A percentile compares a stretch with the other conserved stretches of the same genome.
Evolutionary conservation across 768 basidiomycete species (phyloP).

Genomic region (Guyanaporus albipodus): DNA sequence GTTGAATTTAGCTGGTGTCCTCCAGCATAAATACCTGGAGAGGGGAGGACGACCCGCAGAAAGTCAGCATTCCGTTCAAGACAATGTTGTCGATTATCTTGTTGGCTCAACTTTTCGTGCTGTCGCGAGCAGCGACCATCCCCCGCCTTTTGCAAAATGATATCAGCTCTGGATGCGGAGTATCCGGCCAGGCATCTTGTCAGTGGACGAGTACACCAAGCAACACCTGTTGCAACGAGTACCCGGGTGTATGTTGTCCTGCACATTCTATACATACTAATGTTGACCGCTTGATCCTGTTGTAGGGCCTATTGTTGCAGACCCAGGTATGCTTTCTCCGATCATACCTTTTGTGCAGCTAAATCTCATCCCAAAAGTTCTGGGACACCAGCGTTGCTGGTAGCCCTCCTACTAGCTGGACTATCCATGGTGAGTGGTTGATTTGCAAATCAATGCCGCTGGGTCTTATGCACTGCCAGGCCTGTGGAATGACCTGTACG

Average conservation of each 20-base stretch:
- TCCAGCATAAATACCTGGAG: constrained; percentile 15
- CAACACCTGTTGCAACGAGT: constrained; percentile 61
- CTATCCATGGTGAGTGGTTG: constrained; percentile 59
- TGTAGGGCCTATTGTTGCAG: constrained; percentile 57
- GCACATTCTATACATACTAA: neutral
- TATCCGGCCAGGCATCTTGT: constrained; percentile 49
- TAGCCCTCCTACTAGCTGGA: constrained; percentile 68
- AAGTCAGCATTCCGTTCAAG: neutral
- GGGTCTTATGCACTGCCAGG: constrained; percentile 34
- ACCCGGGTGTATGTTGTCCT: constrained; percentile 49
- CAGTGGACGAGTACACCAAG: constrained; percentile 40
- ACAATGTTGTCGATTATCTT: constrained; percentile 20
- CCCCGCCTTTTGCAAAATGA: constrained; percentile 31
- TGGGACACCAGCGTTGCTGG: constrained; percentile 66
- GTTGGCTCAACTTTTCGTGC: constrained; percentile 16
- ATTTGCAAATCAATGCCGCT: neutral
- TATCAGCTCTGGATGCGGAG: constrained; percentile 52
- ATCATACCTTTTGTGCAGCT: neutral
- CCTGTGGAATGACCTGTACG: constrained; percentile 64
- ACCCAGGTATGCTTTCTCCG: constrained; percentile 38
- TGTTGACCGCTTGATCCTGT: neutral
- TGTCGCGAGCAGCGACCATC: constrained; percentile 11
- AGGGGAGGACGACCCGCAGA: too few relatives aligned
- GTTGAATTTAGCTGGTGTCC: neutral
- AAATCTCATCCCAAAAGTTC: constrained; percentile 42